These are phyloP conservation scores for Berkeleyomyces basicola DNA, from an alignment of 2,329 filamentous ascomycete species.

Conservation along the genomic window DNA sequence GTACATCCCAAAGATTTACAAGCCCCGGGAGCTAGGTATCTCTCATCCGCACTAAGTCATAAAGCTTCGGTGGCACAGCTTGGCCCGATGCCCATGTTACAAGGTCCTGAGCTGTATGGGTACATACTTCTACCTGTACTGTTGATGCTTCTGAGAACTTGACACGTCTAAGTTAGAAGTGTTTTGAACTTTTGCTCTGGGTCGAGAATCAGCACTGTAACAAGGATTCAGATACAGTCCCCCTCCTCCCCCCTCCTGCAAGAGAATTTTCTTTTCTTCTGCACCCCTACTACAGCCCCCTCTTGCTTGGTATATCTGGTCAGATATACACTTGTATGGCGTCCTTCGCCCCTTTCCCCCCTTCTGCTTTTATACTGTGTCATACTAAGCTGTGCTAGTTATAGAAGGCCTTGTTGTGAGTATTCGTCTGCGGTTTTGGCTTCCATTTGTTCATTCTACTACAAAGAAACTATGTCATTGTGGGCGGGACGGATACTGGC, in stretches of 20 bases:
- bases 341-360: neutral
- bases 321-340: neutral
- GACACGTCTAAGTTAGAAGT: neutral
- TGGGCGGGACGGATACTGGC: too few relatives aligned
- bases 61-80: neutral
- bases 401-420: too few relatives aligned
- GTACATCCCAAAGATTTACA: neutral
- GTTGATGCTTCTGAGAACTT: neutral
- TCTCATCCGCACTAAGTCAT: neutral
- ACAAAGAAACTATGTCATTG: too few relatives aligned
- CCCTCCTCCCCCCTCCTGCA: neutral
- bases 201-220: neutral
- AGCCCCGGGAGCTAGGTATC: neutral
- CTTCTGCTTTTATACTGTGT: too few relatives aligned
- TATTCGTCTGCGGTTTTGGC: too few relatives aligned
- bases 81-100: too few relatives aligned
- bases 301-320: neutral
- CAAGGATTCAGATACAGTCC: neutral
- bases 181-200: neutral
- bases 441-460: too few relatives aligned
- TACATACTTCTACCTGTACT: too few relatives aligned
- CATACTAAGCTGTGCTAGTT: too few relatives aligned
- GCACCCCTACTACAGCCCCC: neutral
- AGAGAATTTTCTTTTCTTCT: neutral
- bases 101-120: too few relatives aligned